These are phyloP conservation scores for Pyrus betulifolia DNA, from an alignment of 306 rosid species.

Conservation along the genomic window DNA sequence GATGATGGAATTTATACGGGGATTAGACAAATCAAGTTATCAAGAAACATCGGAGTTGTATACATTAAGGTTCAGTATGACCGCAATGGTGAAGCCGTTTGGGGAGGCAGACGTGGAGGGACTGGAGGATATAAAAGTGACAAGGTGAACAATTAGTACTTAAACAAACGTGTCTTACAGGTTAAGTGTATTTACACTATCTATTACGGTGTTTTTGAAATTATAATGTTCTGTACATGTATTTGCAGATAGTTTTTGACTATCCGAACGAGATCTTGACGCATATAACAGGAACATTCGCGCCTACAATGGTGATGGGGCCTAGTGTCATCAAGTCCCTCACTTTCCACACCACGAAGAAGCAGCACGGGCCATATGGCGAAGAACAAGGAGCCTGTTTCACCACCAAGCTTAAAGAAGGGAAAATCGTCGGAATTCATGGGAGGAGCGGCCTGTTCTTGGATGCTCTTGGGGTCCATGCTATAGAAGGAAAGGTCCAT, in stretches of 20 bases:
- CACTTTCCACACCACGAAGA: constrained; percentile 62
- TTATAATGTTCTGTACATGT: neutral
- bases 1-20: constrained; percentile 75
- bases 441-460: constrained; percentile 80
- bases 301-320: constrained; percentile 73
- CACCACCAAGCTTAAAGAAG: constrained; percentile 58
- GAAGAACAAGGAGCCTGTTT: constrained; percentile 70
- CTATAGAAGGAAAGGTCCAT: constrained; percentile 55
- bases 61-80: constrained; percentile 68
- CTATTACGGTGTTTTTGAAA: neutral
- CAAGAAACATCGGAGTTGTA: constrained; percentile 59
- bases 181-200: neutral
- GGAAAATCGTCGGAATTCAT: constrained; percentile 75
- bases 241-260: constrained; percentile 64
- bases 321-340: constrained; percentile 65
- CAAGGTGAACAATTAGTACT: constrained; percentile 38
- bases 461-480: constrained; percentile 78
- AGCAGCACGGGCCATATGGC: constrained; percentile 71
- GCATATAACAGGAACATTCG: constrained; percentile 67
- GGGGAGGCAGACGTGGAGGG: constrained; percentile 75
- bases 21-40: constrained; percentile 59
- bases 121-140: constrained; percentile 75
- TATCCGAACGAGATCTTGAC: constrained; percentile 76
- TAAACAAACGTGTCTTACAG: neutral
- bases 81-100: constrained; percentile 49